A percentile compares a stretch with the other conserved stretches of the same genome.
These are phyloP conservation scores for Gymnopilus dilepis DNA, from an alignment of 768 basidiomycete species.

Conservation along the genomic window DNA sequence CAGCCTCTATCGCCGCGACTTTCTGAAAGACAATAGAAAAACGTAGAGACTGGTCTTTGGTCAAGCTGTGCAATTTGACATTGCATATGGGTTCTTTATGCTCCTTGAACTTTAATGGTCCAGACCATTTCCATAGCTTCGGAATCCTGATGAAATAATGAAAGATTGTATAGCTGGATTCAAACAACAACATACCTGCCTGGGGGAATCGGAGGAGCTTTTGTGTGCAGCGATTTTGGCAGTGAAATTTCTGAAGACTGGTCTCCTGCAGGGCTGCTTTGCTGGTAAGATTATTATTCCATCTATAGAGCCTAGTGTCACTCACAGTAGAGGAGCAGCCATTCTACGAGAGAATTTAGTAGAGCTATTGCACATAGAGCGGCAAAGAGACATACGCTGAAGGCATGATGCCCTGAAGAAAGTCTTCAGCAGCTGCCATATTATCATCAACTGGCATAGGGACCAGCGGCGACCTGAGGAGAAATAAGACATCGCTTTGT, in stretches of 20 bases:
- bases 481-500: not conserved
- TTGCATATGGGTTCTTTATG: conserved; percentile 50
- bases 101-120: conserved; percentile 51
- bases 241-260: conserved; percentile 27
- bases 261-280: conserved; percentile 30
- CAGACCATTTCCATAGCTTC: conserved; percentile 72
- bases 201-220: conserved; percentile 15
- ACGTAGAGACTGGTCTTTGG: conserved; percentile 43
- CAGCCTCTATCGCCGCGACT: conserved; percentile 47
- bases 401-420: conserved; percentile 47
- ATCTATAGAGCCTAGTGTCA: not conserved
- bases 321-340: conserved; percentile 41
- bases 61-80: conserved; percentile 50
- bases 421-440: conserved; percentile 35
- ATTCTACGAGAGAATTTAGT: conserved; percentile 27
- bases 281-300: not conserved
- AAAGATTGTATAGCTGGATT: not conserved
- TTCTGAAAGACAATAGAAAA: conserved; percentile 53
- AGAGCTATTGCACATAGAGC: no score
- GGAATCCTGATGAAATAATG: conserved; percentile 55
- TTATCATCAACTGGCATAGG: not conserved
- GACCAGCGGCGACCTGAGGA: conserved; percentile 16
- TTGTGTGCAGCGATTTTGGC: conserved; percentile 25
- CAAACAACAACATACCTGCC: conserved; percentile 24
- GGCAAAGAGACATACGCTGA: conserved; percentile 37